Conservation (phyloP, 2,329 filamentous ascomycete genomes). For the Berkeleyomyces basicola region DNA sequence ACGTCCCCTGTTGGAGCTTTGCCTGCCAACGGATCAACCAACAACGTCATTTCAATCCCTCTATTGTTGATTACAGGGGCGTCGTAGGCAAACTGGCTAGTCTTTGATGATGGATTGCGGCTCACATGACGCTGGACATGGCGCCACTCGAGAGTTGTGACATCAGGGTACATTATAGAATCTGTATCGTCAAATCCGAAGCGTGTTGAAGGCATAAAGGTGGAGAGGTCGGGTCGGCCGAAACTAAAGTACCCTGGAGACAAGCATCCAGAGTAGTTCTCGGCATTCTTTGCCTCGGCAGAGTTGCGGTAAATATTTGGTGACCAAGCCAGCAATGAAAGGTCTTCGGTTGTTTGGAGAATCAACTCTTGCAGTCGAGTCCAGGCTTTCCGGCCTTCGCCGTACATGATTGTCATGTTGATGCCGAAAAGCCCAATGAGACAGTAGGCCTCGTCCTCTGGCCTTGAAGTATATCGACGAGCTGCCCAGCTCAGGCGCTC, state of each 20-base stretch:
- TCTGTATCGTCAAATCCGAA: conserved; percentile 15
- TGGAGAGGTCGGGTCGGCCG: conserved; percentile 12
- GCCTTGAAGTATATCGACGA: conserved; percentile 17
- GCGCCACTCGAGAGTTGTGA: conserved; percentile 11
- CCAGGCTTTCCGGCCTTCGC: conserved; percentile 20
- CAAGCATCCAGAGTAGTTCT: conserved; percentile 6
- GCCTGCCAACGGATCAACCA: conserved; percentile 10
- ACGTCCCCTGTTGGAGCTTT: background rate
- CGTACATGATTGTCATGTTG: conserved; percentile 20
- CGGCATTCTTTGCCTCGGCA: background rate
- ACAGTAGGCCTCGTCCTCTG: conserved; percentile 20
- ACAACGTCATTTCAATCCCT: conserved; percentile 14
- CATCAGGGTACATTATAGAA: conserved; percentile 14
- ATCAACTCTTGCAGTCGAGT: conserved; percentile 23
- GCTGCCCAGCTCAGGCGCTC: conserved; percentile 19
- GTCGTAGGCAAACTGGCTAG: conserved; percentile 13
- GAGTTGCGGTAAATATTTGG: conserved; percentile 5
- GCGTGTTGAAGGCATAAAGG: conserved; percentile 13
- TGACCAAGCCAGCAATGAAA: conserved; percentile 21
- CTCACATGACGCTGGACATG: conserved; percentile 13
- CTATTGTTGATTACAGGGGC: conserved; percentile 12
- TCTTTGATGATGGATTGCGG: conserved; percentile 4
- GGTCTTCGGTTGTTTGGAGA: conserved; percentile 21
- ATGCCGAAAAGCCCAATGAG: conserved; percentile 19
- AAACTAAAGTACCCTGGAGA: conserved; percentile 12